phyloP scores from a whole-genome alignment of 1,284 basidiomycete genomes.

The Sanghuangporus baumii region DNA sequence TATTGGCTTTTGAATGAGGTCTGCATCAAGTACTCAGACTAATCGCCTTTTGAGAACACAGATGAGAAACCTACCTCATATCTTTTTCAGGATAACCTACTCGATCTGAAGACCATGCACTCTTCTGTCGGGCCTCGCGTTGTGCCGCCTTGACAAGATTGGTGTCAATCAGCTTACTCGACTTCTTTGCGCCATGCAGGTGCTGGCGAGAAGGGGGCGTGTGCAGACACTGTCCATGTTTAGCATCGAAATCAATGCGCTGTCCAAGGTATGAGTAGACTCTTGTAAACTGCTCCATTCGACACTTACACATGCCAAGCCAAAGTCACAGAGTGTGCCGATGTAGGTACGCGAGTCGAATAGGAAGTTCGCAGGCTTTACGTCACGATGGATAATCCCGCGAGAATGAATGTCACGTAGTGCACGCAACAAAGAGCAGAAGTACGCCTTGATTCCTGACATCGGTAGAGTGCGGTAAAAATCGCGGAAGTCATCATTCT shows the following conservation, averaged over 20 bases:
- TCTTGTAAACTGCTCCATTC: neutral
- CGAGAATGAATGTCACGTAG: conserved; percentile 87
- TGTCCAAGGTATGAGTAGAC: conserved; percentile 17
- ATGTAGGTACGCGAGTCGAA: conserved; percentile 83
- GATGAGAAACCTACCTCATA: conserved; percentile 37
- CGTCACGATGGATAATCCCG: conserved; percentile 92
- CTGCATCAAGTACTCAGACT: conserved; percentile 31
- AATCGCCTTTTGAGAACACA: conserved; percentile 2
- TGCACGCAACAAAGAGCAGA: conserved; percentile 88
- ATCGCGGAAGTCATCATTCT: conserved; percentile 88
- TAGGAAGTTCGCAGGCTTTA: conserved; percentile 98
- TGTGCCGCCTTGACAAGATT: conserved; percentile 45
- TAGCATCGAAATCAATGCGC: conserved; percentile 31
- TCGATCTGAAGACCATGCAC: conserved; percentile 49
- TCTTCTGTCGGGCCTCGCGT: conserved; percentile 59
- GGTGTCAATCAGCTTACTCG: conserved; percentile 35
- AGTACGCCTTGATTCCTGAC: conserved; percentile 78
- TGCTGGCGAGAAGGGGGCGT: conserved; percentile 50
- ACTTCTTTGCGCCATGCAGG: conserved; percentile 61
- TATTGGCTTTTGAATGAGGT: conserved; percentile 89
- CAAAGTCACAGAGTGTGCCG: conserved; percentile 94
- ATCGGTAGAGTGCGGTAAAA: conserved; percentile 72
- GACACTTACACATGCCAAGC: conserved; percentile 77
- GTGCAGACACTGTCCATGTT: conserved; percentile 65
- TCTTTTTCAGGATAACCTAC: conserved; percentile 75